phyloP scores from a whole-genome alignment of 2,329 filamentous ascomycete species.

The Aspergillus sojae region DNA sequence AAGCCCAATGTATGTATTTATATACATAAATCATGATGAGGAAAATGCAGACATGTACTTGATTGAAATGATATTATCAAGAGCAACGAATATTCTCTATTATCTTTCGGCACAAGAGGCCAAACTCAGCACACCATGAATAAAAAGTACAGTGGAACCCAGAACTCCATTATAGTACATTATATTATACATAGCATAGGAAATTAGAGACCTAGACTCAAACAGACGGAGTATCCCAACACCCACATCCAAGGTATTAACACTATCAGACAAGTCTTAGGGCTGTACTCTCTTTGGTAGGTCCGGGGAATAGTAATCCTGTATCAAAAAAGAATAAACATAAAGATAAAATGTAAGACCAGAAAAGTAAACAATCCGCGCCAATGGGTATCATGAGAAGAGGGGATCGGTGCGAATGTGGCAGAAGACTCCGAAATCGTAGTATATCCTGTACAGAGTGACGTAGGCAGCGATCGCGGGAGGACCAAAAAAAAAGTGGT shows the following conservation, averaged over 20 bases:
- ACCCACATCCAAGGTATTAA: neutral
- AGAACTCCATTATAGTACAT: slow-evolving; percentile 1
- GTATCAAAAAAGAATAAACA: slow-evolving; percentile 9
- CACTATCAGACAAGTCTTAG: neutral
- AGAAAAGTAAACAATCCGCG: slow-evolving; percentile 16
- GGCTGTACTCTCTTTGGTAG: neutral
- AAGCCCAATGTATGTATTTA: neutral
- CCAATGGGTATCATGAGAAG: slow-evolving; percentile 34
- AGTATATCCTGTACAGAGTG: neutral
- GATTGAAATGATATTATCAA: neutral
- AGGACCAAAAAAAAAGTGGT: neutral
- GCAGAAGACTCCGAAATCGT: neutral
- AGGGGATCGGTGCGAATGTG: neutral
- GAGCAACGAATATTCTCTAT: neutral
- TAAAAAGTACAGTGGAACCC: neutral
- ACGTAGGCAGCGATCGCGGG: neutral
- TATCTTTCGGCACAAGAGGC: neutral
- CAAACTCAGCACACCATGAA: neutral
- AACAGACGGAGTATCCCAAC: neutral
- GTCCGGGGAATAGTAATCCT: neutral
- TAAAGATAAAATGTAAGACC: slow-evolving; percentile 1
- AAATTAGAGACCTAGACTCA: neutral
- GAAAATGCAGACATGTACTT: neutral
- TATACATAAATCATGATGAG: slow-evolving; percentile 1
- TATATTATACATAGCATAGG: neutral